These are phyloP conservation scores for Deinandra increscens DNA, from an alignment of 129 eudicot genomes.

Conservation along the genomic window DNA sequence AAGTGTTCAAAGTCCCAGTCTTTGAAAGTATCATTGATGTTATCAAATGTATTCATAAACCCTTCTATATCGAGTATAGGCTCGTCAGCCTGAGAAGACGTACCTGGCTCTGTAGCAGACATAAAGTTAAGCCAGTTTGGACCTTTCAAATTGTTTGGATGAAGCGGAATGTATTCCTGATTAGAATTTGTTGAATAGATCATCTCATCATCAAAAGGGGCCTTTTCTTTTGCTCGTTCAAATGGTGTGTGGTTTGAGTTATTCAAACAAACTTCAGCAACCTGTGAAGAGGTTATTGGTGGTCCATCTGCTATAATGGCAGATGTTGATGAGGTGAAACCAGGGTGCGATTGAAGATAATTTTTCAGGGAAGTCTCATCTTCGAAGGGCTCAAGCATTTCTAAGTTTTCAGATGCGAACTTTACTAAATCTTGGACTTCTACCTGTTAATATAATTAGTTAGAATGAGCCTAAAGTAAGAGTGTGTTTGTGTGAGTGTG, in stretches of 20 bases:
- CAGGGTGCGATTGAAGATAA: conserved; percentile 9
- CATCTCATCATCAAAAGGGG: conserved; percentile 24
- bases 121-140: not conserved
- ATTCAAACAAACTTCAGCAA: not conserved
- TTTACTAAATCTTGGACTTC: conserved; percentile 38
- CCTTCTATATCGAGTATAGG: not conserved
- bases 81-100: conserved; percentile 12
- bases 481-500: not conserved
- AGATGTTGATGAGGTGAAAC: not conserved
- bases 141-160: not conserved
- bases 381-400: conserved; percentile 26
- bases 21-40: not conserved
- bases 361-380: conserved; percentile 33
- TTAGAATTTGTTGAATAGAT: not conserved
- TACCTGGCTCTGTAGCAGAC: conserved; percentile 22
- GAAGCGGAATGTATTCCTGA: not conserved
- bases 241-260: conserved; percentile 6
- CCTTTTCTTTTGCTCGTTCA: conserved; percentile 19
- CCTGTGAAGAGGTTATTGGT: conserved; percentile 9
- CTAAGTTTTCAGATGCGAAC: conserved; percentile 49
- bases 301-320: conserved; percentile 13
- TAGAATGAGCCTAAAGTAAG: not conserved
- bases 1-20: not conserved
- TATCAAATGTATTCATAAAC: not conserved
- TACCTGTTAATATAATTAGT: conserved; percentile 34